These are phyloP conservation scores for Vicia villosa DNA, from an alignment of 306 rosid species.

Conservation along the genomic window DNA sequence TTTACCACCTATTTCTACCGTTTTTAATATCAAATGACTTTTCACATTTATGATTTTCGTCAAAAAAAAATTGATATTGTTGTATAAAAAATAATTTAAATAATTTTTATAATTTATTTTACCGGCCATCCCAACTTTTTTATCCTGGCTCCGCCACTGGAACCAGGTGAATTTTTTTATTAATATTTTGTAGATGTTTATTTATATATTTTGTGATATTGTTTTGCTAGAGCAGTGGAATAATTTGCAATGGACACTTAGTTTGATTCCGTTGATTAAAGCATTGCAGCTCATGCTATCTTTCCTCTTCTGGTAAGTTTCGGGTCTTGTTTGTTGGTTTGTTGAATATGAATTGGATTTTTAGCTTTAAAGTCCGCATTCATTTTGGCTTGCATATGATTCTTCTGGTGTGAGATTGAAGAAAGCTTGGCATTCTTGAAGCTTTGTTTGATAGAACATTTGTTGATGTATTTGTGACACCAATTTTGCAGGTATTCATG, in stretches of 20 bases:
- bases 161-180: conserved; percentile 3
- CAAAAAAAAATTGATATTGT: too few relatives aligned
- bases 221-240: conserved; percentile 73
- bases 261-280: conserved; percentile 83
- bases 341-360: background rate
- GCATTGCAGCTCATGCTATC: conserved; percentile 87
- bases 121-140: too few relatives aligned
- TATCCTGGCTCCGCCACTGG: too few relatives aligned
- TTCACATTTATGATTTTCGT: too few relatives aligned
- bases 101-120: too few relatives aligned
- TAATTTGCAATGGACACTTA: conserved; percentile 89
- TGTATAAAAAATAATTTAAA: too few relatives aligned
- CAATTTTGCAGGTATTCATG: conserved; percentile 87
- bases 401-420: conserved; percentile 11
- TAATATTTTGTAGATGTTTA: conserved; percentile 2
- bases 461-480: conserved; percentile 20
- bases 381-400: conserved; percentile 3
- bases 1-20: too few relatives aligned
- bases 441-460: conserved; percentile 27
- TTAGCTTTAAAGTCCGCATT: background rate
- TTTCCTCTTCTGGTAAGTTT: conserved; percentile 83
- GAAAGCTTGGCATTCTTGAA: conserved; percentile 18
- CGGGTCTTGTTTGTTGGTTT: background rate
- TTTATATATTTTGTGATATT: conserved; percentile 30
- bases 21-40: too few relatives aligned